Percentiles rank a stretch among this genome's conserved stretches.
phyloP scores from a whole-genome alignment of 805 yeast genomes.

The Candida nemodendra region DNA sequence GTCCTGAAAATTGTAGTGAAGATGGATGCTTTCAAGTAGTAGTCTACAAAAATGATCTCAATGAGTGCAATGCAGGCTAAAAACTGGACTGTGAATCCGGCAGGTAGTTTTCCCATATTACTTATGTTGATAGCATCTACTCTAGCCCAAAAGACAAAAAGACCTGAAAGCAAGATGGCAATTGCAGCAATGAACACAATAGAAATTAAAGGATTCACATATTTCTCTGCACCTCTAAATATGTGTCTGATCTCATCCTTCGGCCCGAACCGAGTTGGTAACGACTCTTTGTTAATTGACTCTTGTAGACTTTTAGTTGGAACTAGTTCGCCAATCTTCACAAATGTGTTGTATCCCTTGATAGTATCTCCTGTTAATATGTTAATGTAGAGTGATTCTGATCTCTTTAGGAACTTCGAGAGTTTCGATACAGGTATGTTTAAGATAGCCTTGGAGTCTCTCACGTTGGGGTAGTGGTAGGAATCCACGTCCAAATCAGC shows the following conservation, averaged over 20 bases:
- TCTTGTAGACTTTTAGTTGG: slow-evolving; percentile 16
- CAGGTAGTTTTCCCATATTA: slow-evolving; percentile 34
- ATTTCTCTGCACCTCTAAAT: slow-evolving; percentile 54
- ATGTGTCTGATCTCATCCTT: slow-evolving; percentile 62
- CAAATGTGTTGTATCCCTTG: slow-evolving; percentile 12
- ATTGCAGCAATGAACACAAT: slow-evolving; percentile 47
- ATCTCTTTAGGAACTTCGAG: slow-evolving; percentile 22
- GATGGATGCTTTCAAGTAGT: slow-evolving; percentile 59
- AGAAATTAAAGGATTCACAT: slow-evolving; percentile 53
- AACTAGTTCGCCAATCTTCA: slow-evolving; percentile 19
- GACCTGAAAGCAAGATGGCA: slow-evolving; percentile 37
- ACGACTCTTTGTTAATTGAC: slow-evolving; percentile 6
- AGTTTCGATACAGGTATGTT: slow-evolving; percentile 20
- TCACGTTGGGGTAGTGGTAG: slow-evolving; percentile 23
- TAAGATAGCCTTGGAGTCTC: slow-evolving; percentile 13
- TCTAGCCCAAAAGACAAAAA: slow-evolving; percentile 42
- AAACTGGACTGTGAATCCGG: slow-evolving; percentile 42
- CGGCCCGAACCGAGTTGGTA: slow-evolving; percentile 42
- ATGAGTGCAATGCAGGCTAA: slow-evolving; percentile 46
- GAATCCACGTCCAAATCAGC: slow-evolving; percentile 14
- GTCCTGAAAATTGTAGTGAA: slow-evolving; percentile 54
- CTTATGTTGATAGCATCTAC: slow-evolving; percentile 37
- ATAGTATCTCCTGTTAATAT: slow-evolving; percentile 31
- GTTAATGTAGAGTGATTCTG: slow-evolving; percentile 20
- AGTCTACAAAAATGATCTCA: slow-evolving; percentile 54